Evolutionary conservation across 495 filamentous ascomycete species (phyloP).

Genomic region (Lasiosphaeris hirsuta): DNA sequence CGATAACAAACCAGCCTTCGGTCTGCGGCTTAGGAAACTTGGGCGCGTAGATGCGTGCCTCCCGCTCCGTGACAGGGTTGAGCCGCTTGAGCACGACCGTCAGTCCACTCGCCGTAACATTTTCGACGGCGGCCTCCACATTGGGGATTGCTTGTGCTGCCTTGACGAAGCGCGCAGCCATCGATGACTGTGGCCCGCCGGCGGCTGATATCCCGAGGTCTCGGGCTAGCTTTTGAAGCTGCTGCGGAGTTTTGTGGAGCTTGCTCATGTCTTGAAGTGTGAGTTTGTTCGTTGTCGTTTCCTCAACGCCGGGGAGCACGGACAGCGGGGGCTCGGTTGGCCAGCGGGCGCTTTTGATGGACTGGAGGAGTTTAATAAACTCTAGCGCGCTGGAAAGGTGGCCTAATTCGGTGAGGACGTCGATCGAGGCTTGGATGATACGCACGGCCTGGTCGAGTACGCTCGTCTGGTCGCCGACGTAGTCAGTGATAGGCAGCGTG

Average conservation of each 20-base stretch:
- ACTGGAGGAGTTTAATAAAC: conserved; percentile 85
- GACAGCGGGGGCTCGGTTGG: conserved; percentile 74
- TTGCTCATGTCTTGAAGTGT: conserved; percentile 36
- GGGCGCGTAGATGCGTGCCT: conserved; percentile 76
- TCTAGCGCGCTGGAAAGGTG: conserved; percentile 66
- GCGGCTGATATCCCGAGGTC: conserved; percentile 33
- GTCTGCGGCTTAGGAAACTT: conserved; percentile 91
- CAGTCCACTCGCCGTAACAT: conserved; percentile 58
- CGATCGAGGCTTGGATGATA: conserved; percentile 88
- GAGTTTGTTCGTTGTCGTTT: conserved; percentile 39
- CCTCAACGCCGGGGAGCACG: conserved; percentile 74
- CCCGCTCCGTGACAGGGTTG: conserved; percentile 60
- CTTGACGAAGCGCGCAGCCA: conserved; percentile 49
- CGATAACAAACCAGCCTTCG: conserved; percentile 86
- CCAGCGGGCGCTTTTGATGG: conserved; percentile 90
- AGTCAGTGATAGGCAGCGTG: conserved; percentile 91
- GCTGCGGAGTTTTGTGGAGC: conserved; percentile 33
- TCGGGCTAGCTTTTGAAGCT: conserved; percentile 40
- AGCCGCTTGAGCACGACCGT: conserved; percentile 61
- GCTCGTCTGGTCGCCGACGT: conserved; percentile 82
- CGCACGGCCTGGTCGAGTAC: conserved; percentile 94
- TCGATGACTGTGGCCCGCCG: conserved; percentile 15
- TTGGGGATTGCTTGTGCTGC: conserved; percentile 62
- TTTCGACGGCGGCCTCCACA: conserved; percentile 59
- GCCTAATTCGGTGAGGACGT: conserved; percentile 89